These are phyloP conservation scores for Schoenoplectus tabernaemontani DNA, from an alignment of 202 grass and related monocot species.

Conservation along the genomic window DNA sequence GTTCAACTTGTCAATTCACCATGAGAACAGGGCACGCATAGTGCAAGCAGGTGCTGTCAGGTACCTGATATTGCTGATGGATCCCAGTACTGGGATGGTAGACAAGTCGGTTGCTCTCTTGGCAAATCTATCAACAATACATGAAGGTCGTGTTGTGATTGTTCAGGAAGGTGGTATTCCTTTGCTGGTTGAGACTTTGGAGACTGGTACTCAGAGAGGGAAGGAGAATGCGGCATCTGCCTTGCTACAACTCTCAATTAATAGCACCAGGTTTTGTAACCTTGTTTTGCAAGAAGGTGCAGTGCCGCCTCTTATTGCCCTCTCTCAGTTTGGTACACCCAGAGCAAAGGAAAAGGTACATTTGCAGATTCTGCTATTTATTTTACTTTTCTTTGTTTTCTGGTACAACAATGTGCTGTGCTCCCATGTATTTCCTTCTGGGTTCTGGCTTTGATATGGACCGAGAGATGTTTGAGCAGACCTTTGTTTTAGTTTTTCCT, in stretches of 20 bases:
- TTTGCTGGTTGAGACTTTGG: slow-evolving; percentile 37
- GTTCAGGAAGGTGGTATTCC: slow-evolving; percentile 42
- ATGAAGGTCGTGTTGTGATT: slow-evolving; percentile 29
- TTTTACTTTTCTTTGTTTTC: not conserved
- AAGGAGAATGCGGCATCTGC: slow-evolving; percentile 47
- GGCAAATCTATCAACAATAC: slow-evolving; percentile 51
- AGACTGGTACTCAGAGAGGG: slow-evolving; percentile 40
- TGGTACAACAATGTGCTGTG: not conserved
- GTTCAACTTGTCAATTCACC: slow-evolving; percentile 56
- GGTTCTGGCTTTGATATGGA: not conserved
- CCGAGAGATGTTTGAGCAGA: not conserved
- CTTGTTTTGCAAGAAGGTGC: slow-evolving; percentile 47
- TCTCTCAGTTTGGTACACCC: slow-evolving; percentile 46
- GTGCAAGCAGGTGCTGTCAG: slow-evolving; percentile 46
- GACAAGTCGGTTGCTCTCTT: slow-evolving; percentile 75
- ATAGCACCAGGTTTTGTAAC: slow-evolving; percentile 36
- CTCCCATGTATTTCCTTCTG: not conserved
- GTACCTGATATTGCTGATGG: slow-evolving; percentile 32
- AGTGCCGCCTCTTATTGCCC: slow-evolving; percentile 44
- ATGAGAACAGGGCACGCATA: slow-evolving; percentile 50
- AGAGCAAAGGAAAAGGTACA: slow-evolving; percentile 50
- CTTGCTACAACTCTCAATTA: slow-evolving; percentile 34
- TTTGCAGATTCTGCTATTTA: not conserved
- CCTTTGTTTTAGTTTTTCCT: not conserved
- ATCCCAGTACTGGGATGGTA: slow-evolving; percentile 48